Conservation (phyloP, 768 basidiomycete species). For the Calocera cornea region DNA sequence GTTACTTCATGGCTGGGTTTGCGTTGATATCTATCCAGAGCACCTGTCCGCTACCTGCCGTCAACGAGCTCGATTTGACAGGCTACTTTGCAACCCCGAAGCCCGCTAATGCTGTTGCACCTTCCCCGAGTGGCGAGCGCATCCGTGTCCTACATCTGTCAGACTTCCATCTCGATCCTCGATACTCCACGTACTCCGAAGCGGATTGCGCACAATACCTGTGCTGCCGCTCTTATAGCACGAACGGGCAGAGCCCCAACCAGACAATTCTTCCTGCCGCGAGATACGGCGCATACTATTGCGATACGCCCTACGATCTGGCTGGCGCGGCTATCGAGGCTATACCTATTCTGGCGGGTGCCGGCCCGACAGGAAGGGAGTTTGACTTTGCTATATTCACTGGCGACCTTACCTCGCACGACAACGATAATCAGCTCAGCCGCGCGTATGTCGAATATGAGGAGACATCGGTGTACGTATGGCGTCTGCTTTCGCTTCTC, state of each 20-base stretch:
- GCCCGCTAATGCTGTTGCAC: not conserved
- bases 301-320: constrained; percentile 50
- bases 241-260: constrained; percentile 31
- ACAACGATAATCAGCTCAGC: constrained; percentile 27
- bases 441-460: not conserved
- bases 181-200: not conserved
- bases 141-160: not conserved
- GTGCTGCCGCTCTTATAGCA: not conserved
- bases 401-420: constrained; percentile 40
- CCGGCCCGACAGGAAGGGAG: constrained; percentile 34
- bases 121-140: not conserved
- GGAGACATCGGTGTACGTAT: constrained; percentile 25
- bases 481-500: not conserved
- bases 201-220: not conserved
- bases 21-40: not conserved
- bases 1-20: not conserved
- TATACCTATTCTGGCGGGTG: constrained; percentile 52
- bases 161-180: not conserved
- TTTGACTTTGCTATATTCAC: constrained; percentile 43
- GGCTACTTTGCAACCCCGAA: constrained; percentile 7
- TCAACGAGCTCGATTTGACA: not conserved
- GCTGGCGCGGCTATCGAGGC: constrained; percentile 46
- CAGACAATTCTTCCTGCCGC: constrained; percentile 44
- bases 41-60: not conserved
- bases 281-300: constrained; percentile 49